Percentiles rank a stretch among this genome's conserved stretches.
These are phyloP conservation scores for Leccinellum luteum DNA, from an alignment of 768 basidiomycete species.

Conservation along the genomic window DNA sequence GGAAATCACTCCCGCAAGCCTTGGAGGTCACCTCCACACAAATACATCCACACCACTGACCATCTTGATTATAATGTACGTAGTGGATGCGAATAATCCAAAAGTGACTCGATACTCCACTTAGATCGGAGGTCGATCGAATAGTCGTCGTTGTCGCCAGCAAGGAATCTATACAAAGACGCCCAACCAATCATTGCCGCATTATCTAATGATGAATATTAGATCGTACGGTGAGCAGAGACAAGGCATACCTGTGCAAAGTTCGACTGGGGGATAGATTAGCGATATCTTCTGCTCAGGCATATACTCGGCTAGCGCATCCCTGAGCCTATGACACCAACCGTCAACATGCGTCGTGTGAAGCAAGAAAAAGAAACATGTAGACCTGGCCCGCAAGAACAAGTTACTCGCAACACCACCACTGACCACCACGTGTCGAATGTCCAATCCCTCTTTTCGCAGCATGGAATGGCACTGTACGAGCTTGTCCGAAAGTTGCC, in stretches of 20 bases:
- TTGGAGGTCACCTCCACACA: neutral
- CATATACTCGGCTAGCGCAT: constrained; percentile 26
- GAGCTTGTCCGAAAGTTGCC: constrained; percentile 76
- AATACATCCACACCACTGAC: neutral
- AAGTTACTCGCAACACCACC: constrained; percentile 93
- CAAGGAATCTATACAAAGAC: constrained; percentile 75
- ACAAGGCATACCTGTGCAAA: constrained; percentile 70
- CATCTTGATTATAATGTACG: neutral
- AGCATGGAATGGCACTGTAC: constrained; percentile 32
- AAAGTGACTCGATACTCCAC: constrained; percentile 70
- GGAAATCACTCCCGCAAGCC: too few species aligned
- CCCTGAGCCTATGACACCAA: constrained; percentile 30
- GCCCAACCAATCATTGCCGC: constrained; percentile 98
- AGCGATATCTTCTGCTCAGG: constrained; percentile 40
- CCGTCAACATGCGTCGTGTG: neutral
- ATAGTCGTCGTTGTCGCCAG: constrained; percentile 58
- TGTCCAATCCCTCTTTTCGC: constrained; percentile 44
- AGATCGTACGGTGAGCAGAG: neutral
- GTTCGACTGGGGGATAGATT: constrained; percentile 68
- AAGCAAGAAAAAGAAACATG: neutral
- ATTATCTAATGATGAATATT: constrained; percentile 59
- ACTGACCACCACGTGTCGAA: constrained; percentile 72
- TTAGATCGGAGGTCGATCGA: constrained; percentile 58
- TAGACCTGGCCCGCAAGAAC: constrained; percentile 64
- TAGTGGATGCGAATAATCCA: neutral